A percentile compares a stretch with the other conserved stretches of the same genome.
These are phyloP conservation scores for Fusarium algeriense DNA, from an alignment of 2,329 filamentous ascomycete genomes.

Conservation along the genomic window DNA sequence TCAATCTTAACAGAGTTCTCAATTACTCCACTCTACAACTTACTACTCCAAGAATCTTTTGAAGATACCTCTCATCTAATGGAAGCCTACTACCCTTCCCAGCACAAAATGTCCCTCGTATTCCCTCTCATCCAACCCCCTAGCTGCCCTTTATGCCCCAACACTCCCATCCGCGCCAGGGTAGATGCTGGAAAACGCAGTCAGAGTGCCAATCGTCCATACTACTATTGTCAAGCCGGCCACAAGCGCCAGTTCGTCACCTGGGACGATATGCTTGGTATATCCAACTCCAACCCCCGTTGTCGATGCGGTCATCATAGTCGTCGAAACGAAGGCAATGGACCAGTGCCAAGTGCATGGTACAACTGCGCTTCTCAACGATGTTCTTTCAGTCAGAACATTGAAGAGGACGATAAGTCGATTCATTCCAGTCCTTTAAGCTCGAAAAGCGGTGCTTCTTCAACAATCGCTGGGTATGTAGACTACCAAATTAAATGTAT, in stretches of 20 bases:
- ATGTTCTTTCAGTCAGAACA: not conserved
- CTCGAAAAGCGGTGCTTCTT: not conserved
- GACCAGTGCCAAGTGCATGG: not conserved
- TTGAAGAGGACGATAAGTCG: not conserved
- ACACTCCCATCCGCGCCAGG: not conserved
- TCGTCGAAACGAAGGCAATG: not conserved
- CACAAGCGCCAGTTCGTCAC: not conserved
- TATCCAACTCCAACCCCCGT: fast-evolving
- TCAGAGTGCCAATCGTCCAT: not conserved
- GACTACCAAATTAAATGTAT: fast-evolving
- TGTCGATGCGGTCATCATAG: not conserved
- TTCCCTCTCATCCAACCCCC: not conserved
- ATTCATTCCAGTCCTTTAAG: not conserved
- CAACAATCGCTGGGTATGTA: not conserved
- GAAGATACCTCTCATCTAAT: not conserved
- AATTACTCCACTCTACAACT: fast-evolving
- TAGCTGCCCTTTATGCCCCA: not conserved
- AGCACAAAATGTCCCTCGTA: not conserved
- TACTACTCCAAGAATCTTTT: not conserved
- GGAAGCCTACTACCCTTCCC: not conserved
- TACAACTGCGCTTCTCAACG: not conserved
- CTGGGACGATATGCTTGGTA: not conserved
- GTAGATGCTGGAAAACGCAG: not conserved
- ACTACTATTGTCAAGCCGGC: not conserved
- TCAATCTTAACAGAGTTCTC: not conserved